phyloP scores from a whole-genome alignment of 495 filamentous ascomycete species.

The Neurospora sp. region DNA sequence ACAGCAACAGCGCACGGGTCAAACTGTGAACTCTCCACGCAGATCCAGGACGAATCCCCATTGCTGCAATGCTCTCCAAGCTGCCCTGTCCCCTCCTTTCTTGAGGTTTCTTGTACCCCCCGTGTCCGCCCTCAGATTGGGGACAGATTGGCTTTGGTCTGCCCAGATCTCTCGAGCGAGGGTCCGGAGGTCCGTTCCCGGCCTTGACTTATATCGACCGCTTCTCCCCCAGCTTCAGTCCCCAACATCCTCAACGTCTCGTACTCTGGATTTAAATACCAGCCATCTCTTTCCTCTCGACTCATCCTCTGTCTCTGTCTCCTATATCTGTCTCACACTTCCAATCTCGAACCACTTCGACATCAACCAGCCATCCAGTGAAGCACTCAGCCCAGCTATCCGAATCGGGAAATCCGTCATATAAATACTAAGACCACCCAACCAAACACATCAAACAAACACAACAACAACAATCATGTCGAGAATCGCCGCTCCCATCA shows the following conservation, averaged over 20 bases:
- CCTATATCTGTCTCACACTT: not conserved
- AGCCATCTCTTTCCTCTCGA: not conserved
- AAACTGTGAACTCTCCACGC: not conserved
- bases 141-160: not conserved
- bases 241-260: not conserved
- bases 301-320: not conserved
- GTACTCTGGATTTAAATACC: not conserved
- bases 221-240: not conserved
- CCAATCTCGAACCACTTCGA: not conserved
- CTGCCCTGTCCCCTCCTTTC: not conserved
- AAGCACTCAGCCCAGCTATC: not conserved
- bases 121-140: not conserved
- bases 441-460: not conserved
- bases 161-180: not conserved
- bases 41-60: not conserved
- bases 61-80: not conserved
- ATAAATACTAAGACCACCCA: not conserved
- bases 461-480: slow-evolving; percentile 22
- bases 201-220: not conserved
- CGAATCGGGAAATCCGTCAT: not conserved
- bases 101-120: not conserved
- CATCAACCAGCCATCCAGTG: not conserved
- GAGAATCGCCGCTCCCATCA: slow-evolving; percentile 30
- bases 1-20: not conserved
- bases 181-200: not conserved